These are phyloP conservation scores for Cystobasidium onofrii DNA, from an alignment of 768 basidiomycete genomes.

Conservation along the genomic window DNA sequence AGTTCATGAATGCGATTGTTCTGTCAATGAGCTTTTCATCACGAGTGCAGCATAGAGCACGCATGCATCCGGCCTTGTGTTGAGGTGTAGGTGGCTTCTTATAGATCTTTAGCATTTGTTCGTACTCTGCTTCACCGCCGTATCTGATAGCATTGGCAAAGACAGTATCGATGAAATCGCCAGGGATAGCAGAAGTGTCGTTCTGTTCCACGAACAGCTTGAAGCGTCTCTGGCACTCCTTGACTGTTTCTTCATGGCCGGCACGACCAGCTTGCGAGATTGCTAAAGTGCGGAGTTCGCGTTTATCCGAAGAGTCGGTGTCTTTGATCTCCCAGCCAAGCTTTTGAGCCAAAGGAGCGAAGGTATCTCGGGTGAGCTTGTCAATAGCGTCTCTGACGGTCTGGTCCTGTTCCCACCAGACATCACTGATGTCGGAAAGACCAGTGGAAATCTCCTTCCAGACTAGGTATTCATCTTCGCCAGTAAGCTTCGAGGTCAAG, in stretches of 20 bases:
- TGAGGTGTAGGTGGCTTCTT: constrained; percentile 67
- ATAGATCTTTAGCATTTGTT: constrained; percentile 56
- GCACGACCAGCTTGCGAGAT: constrained; percentile 55
- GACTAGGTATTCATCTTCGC: constrained; percentile 67
- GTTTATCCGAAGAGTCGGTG: constrained; percentile 60
- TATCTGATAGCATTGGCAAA: constrained; percentile 58
- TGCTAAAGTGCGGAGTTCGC: constrained; percentile 66
- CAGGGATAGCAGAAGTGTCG: constrained; percentile 69
- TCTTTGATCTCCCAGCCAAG: constrained; percentile 68
- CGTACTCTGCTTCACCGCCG: constrained; percentile 67
- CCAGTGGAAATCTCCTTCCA: constrained; percentile 36
- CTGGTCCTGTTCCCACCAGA: constrained; percentile 73
- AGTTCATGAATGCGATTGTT: constrained; percentile 44
- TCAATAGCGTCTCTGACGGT: constrained; percentile 50
- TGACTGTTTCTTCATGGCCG: constrained; percentile 52
- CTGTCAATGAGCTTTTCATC: constrained; percentile 53
- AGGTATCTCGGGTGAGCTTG: constrained; percentile 45
- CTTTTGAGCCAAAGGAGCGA: constrained; percentile 65
- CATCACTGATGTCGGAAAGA: constrained; percentile 15
- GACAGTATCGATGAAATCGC: constrained; percentile 57
- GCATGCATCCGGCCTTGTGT: constrained; percentile 57
- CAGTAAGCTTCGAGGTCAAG: constrained; percentile 59
- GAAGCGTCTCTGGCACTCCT: constrained; percentile 66
- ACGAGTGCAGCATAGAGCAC: constrained; percentile 58
- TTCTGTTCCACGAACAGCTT: constrained; percentile 59